Evolutionary conservation across 352 stramenopile genomes (phyloP), one percentile per base, ranked within the genome.

Genomic region (Phytophthora capsici): DNA sequence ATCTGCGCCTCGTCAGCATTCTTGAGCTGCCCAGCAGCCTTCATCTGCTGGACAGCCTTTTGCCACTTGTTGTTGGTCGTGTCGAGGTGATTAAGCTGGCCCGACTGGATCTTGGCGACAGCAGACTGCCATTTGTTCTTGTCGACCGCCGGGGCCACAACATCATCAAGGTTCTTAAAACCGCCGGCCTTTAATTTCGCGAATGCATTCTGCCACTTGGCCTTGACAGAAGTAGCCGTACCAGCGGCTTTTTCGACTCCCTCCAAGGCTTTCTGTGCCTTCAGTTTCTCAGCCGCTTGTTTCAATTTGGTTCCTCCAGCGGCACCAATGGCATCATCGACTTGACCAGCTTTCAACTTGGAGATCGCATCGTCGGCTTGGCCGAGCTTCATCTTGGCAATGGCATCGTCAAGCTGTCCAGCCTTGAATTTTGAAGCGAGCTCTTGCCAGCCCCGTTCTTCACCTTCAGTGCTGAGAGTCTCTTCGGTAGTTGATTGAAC

Each of bases 61-160:
- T 43, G 22, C 44, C 32, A 63, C 10, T 50, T 52, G 26, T 38
- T 52, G 14, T 38, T 52, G 6, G 45, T 25, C 5, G 45, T 40
- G 12, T 52, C 45, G 7, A 52, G 45, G 7, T 22, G 23, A 3
- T 38, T 52, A 8, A 52, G 45, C n/a, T 52, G 28, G 6, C 45
- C 45, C 14, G 45, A 22, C 16, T 38, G 10, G 8, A 52, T 40
- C 45, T 52, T 52, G 4, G 23, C 23, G 25, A 52, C 26, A 52
- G 45, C 45, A 23, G 23, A 8, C 25, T 51, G 44, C 44, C 44
- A 51, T 26, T 22, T 36, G 19, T 37, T 51, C 23, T 34, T 25
- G 23, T 51, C 19, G 44, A 51, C 44, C 5, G 25, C 25, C 6
- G 44, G 23, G 4, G 25, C 44, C 4, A 13, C 23, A 19, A 51